Evolutionary conservation across 23 red algal species (phyloP).

Genomic region (Pyropia yezoensis): DNA sequence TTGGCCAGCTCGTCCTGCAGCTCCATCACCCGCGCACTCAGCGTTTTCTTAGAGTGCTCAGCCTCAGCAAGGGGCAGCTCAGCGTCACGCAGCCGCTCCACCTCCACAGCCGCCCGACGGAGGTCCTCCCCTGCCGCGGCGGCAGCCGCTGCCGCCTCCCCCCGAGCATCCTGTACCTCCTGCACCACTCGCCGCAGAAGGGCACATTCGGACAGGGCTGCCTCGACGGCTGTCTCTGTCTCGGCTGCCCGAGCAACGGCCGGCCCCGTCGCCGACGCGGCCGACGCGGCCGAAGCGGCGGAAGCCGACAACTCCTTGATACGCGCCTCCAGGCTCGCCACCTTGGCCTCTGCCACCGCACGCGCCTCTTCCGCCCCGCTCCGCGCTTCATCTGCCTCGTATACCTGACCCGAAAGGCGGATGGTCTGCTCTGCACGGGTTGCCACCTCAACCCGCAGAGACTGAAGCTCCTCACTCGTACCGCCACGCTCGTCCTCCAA

Average conservation of each 20-base stretch:
- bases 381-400: slow-evolving; percentile 28
- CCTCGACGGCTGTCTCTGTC: not conserved
- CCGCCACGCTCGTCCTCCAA: slow-evolving; percentile 26
- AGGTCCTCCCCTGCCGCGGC: not conserved
- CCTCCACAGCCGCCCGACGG: not conserved
- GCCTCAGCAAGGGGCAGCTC: slow-evolving; percentile 38
- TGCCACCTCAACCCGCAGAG: slow-evolving; percentile 24
- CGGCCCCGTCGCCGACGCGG: not conserved
- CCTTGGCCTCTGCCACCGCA: not conserved
- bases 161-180: not conserved
- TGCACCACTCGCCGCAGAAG: slow-evolving; percentile 17
- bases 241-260: slow-evolving; percentile 11
- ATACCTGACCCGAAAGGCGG: slow-evolving; percentile 47
- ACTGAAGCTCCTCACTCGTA: slow-evolving; percentile 14
- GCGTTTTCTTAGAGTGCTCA: slow-evolving; percentile 32
- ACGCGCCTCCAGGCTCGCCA: not conserved
- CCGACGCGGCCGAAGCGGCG: not conserved
- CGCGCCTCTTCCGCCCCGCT: slow-evolving; percentile 5
- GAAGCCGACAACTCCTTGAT: not conserved
- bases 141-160: slow-evolving; percentile 3
- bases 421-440: slow-evolving; percentile 47
- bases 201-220: not conserved
- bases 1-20: slow-evolving; percentile 15
- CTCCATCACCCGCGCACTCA: slow-evolving; percentile 28
- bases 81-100: slow-evolving; percentile 14